Conservation (phyloP, 305 asterid genomes). For the Rubia peregrina region DNA sequence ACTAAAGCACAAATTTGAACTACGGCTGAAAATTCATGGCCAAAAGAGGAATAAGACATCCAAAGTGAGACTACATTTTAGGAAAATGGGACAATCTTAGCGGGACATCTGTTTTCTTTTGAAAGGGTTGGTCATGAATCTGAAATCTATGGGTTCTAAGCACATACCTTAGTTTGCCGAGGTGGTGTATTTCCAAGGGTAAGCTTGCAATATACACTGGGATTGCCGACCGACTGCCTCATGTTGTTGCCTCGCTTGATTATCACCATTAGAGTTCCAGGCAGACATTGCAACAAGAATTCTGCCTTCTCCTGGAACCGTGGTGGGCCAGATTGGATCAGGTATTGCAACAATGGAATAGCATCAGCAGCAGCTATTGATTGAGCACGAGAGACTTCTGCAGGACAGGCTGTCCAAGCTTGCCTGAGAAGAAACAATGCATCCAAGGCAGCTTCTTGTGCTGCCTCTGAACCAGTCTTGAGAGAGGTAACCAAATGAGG, state of each 20-base stretch:
- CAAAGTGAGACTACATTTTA: not conserved
- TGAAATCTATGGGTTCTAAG: conserved; percentile 9
- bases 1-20: not conserved
- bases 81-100: not conserved
- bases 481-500: conserved; percentile 97
- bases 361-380: conserved; percentile 99
- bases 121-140: conserved; percentile 8
- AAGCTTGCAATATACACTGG: conserved; percentile 91
- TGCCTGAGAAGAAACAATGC: conserved; percentile 90
- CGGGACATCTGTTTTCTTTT: not conserved
- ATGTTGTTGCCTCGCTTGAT: conserved; percentile 92
- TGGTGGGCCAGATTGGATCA: conserved; percentile 98
- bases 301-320: conserved; percentile 99
- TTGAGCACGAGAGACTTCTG: conserved; percentile 96
- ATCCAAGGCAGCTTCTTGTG: conserved; percentile 99
- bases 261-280: conserved; percentile 85
- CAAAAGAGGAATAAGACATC: not conserved
- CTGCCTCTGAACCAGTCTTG: conserved; percentile 93
- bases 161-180: conserved; percentile 69
- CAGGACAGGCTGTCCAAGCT: conserved; percentile 99
- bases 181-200: conserved; percentile 93
- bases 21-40: not conserved
- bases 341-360: conserved; percentile 83
- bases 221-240: conserved; percentile 96
- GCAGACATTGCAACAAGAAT: conserved; percentile 89